Evolutionary conservation across 345 rosid species (phyloP).

Genomic region (Gossypium mustelinum): DNA sequence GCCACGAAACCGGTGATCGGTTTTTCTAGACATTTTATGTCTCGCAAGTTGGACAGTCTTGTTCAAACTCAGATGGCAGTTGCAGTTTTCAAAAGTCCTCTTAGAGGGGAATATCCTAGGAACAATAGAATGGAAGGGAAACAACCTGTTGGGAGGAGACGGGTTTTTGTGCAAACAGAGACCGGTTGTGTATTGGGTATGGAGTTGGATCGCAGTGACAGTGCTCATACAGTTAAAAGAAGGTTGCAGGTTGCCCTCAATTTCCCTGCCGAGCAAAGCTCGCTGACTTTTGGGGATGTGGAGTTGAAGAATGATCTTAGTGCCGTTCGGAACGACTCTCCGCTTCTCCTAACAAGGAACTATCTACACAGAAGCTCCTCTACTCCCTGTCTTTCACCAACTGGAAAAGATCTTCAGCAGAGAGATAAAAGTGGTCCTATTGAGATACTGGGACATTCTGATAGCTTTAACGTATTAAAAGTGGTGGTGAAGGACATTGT

Average conservation of each 20-base stretch:
- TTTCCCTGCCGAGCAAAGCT: slow-evolving; percentile 75
- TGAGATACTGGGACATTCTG: slow-evolving; percentile 75
- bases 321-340: slow-evolving; percentile 80
- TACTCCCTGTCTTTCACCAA: slow-evolving; percentile 96
- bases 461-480: slow-evolving; percentile 42
- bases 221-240: slow-evolving; percentile 85
- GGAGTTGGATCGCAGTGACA: slow-evolving; percentile 95
- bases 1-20: slow-evolving; percentile 22
- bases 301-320: slow-evolving; percentile 85
- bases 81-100: slow-evolving; percentile 70
- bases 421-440: slow-evolving; percentile 82
- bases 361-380: slow-evolving; percentile 86
- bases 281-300: slow-evolving; percentile 78
- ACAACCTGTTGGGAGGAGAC: slow-evolving; percentile 69
- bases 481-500: slow-evolving; percentile 62
- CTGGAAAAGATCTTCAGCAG: slow-evolving; percentile 73
- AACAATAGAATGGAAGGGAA: slow-evolving; percentile 57
- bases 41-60: slow-evolving; percentile 86
- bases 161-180: slow-evolving; percentile 94
- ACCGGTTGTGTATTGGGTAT: slow-evolving; percentile 96
- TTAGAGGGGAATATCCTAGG: slow-evolving; percentile 56
- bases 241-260: slow-evolving; percentile 92
- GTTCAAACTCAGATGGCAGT: slow-evolving; percentile 97
- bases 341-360: slow-evolving; percentile 78
- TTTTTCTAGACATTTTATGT: slow-evolving; percentile 58